These are phyloP conservation scores for Acacia crassicarpa DNA, from an alignment of 306 rosid genomes.

Conservation along the genomic window DNA sequence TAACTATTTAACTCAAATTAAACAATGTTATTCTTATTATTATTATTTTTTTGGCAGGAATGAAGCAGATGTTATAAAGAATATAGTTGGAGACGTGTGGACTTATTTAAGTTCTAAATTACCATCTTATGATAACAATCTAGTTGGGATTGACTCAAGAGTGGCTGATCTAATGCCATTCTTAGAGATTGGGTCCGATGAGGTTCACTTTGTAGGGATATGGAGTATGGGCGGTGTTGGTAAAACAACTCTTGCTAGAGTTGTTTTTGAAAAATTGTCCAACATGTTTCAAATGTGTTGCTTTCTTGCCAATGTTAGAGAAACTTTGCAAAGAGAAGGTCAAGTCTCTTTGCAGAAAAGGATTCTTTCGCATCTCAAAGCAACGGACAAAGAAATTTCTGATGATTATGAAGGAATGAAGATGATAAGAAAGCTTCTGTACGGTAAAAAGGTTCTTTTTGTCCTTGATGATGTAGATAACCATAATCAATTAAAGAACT, in stretches of 20 bases:
- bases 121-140: background rate
- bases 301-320: background rate
- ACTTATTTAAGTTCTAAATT: too few relatives aligned
- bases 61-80: too few relatives aligned
- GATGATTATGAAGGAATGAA: background rate
- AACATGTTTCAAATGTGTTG: background rate
- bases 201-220: background rate
- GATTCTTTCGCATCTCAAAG: background rate
- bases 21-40: too few relatives aligned
- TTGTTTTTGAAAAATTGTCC: background rate
- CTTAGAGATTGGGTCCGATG: background rate
- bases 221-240: background rate
- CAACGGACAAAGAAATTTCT: rapidly evolving
- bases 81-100: too few relatives aligned
- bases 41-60: too few relatives aligned
- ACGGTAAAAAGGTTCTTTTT: background rate
- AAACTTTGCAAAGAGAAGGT: background rate
- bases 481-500: background rate
- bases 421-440: rapidly evolving
- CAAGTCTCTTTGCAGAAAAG: background rate
- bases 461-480: background rate
- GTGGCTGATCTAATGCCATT: background rate
- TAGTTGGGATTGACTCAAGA: background rate
- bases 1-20: too few relatives aligned
- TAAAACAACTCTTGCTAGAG: background rate